These are phyloP conservation scores for Cryphonectria naterciae DNA, from an alignment of 2,329 filamentous ascomycete species.

Conservation along the genomic window DNA sequence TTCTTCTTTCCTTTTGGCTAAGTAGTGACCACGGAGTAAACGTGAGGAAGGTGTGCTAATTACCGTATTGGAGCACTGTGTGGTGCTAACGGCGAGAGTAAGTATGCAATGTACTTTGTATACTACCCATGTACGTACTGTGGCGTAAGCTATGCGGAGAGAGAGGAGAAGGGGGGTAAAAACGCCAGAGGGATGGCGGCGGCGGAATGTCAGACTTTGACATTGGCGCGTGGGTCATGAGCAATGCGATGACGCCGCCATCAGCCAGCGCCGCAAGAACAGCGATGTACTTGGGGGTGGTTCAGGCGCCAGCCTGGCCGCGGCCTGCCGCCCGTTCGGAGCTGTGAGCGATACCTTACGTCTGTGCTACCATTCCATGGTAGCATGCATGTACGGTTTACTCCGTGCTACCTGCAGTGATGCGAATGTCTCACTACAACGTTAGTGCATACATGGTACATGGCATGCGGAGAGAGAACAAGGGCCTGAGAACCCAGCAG, in stretches of 20 bases:
- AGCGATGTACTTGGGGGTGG: not conserved
- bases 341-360: not conserved
- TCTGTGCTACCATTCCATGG: not conserved
- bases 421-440: slow-evolving; percentile 5
- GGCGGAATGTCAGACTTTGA: slow-evolving; percentile 10
- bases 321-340: not conserved
- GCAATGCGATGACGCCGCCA: slow-evolving; percentile 21
- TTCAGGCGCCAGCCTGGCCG: not conserved
- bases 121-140: not conserved
- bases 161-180: not conserved
- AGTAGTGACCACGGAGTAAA: not conserved
- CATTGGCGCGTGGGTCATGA: slow-evolving; percentile 23
- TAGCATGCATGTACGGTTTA: not conserved
- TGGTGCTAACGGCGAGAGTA: not conserved
- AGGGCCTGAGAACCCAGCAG: not conserved
- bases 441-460: not conserved
- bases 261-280: slow-evolving; percentile 1
- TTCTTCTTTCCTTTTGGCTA: slow-evolving; percentile 12
- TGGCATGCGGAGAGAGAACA: slow-evolving; percentile 1
- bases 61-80: not conserved
- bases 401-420: slow-evolving; percentile 13
- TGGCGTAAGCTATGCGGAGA: not conserved
- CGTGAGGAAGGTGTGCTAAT: not conserved
- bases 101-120: not conserved
- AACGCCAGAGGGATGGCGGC: not conserved